Percentiles rank a stretch among this genome's conserved stretches.
Conservation (phyloP, 768 basidiomycete species). For the button mushroom (Agaricus bisporus) region DNA sequence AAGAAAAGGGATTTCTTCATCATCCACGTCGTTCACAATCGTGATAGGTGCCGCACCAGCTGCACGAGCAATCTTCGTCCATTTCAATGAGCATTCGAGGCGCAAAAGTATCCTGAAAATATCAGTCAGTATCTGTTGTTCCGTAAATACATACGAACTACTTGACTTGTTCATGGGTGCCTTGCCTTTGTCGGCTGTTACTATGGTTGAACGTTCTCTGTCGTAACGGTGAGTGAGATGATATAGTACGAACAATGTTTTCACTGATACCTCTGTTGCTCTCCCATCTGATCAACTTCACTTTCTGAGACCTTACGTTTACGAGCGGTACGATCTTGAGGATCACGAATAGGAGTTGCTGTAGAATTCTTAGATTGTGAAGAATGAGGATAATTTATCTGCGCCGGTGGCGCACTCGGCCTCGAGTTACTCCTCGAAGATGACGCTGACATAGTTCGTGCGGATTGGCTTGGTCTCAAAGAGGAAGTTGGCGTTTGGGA, state of each 20-base stretch:
- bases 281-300: not conserved
- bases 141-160: not conserved
- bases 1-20: slow-evolving; percentile 39
- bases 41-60: slow-evolving; percentile 26
- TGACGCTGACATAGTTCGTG: not conserved
- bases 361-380: not conserved
- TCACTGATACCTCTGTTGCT: not conserved
- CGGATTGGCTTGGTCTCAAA: too few species aligned
- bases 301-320: not conserved
- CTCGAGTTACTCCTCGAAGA: not conserved
- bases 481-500: not conserved
- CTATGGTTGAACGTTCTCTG: not conserved
- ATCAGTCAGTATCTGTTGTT: not conserved
- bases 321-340: not conserved
- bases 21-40: slow-evolving; percentile 35
- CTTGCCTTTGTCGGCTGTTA: not conserved
- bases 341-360: not conserved
- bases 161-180: not conserved
- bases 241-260: not conserved
- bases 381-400: not conserved
- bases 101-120: not conserved
- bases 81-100: not conserved
- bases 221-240: not conserved
- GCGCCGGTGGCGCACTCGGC: not conserved
- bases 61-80: slow-evolving; percentile 25